Conservation (phyloP, 768 basidiomycete species). For the Obba rivulosa region DNA sequence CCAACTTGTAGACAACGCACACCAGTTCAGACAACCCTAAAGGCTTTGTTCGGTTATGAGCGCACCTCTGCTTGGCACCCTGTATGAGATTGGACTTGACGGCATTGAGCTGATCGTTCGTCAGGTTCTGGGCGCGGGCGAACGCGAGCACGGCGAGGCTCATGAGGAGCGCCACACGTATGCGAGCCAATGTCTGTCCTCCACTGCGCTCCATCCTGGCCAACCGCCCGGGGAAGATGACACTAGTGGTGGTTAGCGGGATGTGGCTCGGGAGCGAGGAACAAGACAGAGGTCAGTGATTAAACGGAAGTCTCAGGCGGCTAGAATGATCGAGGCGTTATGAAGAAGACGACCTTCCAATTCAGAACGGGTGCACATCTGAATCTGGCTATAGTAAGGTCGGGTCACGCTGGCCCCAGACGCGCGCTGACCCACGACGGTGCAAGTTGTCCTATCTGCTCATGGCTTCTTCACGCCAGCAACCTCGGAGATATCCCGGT, state of each 20-base stretch:
- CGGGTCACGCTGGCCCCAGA: background rate
- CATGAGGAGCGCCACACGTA: background rate
- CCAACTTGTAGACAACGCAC: constrained; percentile 33
- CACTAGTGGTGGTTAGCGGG: background rate
- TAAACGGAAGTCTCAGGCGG: background rate
- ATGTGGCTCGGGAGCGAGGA: background rate
- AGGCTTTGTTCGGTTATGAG: background rate
- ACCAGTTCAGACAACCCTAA: background rate
- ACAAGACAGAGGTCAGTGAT: background rate
- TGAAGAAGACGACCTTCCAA: too few relatives aligned
- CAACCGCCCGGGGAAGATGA: background rate
- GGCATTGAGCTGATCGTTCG: constrained; percentile 29
- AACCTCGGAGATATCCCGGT: too few relatives aligned
- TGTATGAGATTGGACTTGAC: constrained; percentile 34
- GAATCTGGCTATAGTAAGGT: background rate
- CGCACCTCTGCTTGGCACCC: constrained; percentile 38
- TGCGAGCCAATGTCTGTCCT: background rate
- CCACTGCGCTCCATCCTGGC: background rate
- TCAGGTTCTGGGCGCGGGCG: constrained; percentile 28
- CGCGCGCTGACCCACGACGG: background rate
- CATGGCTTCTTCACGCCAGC: too few relatives aligned
- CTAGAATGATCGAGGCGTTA: too few relatives aligned
- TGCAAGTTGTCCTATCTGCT: background rate
- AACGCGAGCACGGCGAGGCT: background rate
- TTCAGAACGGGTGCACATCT: too few relatives aligned